Base-by-base conservation (phyloP, 2,329 filamentous ascomycete genomes). In the Raffaelea deltoideospora region DNA sequence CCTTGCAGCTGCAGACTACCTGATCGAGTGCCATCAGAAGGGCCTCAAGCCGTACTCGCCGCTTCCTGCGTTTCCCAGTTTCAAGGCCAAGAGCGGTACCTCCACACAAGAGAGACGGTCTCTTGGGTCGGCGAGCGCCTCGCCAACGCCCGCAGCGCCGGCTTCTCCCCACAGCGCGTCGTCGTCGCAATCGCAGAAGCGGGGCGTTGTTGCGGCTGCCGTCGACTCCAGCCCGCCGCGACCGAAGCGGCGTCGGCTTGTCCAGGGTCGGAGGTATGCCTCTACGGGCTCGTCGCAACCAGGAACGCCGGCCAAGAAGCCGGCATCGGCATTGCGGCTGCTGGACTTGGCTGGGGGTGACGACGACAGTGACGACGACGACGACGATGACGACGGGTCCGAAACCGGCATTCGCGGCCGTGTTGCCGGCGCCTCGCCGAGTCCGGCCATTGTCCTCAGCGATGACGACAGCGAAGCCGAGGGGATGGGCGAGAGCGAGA, bases 381-480 rank as follows among this genome's bases (percentile, higher is more conserved):
- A 50, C 14, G 59, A 57, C 36, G 49, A 58, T 32, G 57, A 57
- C 8, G 53, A 53, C 53, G 28, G 31, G 10, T 28, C n/a, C n/a
- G n/a, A n/a, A n/a, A n/a, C n/a, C n/a, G n/a, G n/a, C n/a, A n/a
- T n/a, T n/a, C n/a, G n/a, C n/a, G n/a, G n/a, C n/a, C n/a, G n/a
- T n/a, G n/a, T n/a, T n/a, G n/a, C 14, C 15, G 15, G 24, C 34
- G 31, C 15, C 22, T 13, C 22, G 8, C 19, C 13, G n/a, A n/a
- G n/a, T 4, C 33, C 33, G 13, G 33, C 19, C 9, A 20, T 34
- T 4, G 28, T 35, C 2, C 30, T 35, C 4, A 31, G 53, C 20
- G 57, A 57, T 27, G 43, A 43, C 19, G 42, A 41, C n/a, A 42
- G 43, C 2, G 38, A 45, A 10, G 33, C 14, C 10, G 28, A 34